Conservation (phyloP, 2,329 filamentous ascomycete species). For the Colletotrichum caudatum region DNA sequence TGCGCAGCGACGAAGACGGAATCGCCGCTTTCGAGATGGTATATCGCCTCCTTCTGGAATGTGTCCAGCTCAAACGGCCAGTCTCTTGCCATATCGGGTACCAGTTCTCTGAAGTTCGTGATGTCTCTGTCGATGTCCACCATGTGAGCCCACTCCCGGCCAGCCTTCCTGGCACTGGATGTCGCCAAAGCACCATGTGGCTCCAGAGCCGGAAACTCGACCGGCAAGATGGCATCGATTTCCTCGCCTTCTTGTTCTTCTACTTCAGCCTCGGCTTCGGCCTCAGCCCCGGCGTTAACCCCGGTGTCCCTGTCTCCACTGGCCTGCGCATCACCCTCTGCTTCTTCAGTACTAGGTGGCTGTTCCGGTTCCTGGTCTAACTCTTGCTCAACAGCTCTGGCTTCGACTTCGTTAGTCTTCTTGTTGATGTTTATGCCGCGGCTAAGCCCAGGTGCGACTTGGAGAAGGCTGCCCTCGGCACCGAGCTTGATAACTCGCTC, state of each 20-base stretch:
- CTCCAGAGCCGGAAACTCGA: slow-evolving; percentile 93
- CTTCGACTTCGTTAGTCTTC: slow-evolving; percentile 65
- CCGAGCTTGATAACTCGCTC: slow-evolving; percentile 88
- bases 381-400: slow-evolving; percentile 57
- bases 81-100: slow-evolving; percentile 94
- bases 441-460: slow-evolving; percentile 83
- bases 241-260: slow-evolving; percentile 66
- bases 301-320: slow-evolving; percentile 46
- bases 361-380: slow-evolving; percentile 62
- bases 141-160: slow-evolving; percentile 97
- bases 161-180: slow-evolving; percentile 78
- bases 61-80: slow-evolving; percentile 98
- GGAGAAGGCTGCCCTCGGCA: slow-evolving; percentile 80
- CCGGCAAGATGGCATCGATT: slow-evolving; percentile 88
- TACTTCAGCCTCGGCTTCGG: slow-evolving; percentile 48
- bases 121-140: slow-evolving; percentile 95
- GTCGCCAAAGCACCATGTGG: slow-evolving; percentile 82
- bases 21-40: slow-evolving; percentile 95
- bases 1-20: slow-evolving; percentile 98
- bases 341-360: slow-evolving; percentile 47
- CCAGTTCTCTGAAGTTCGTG: slow-evolving; percentile 91
- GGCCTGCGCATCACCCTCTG: slow-evolving; percentile 41
- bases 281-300: not conserved
- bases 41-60: slow-evolving; percentile 98
- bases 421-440: slow-evolving; percentile 81